These are phyloP conservation scores for Acanthamoeba castellanii DNA, from an alignment of 208 protist genomes.

Conservation along the genomic window DNA sequence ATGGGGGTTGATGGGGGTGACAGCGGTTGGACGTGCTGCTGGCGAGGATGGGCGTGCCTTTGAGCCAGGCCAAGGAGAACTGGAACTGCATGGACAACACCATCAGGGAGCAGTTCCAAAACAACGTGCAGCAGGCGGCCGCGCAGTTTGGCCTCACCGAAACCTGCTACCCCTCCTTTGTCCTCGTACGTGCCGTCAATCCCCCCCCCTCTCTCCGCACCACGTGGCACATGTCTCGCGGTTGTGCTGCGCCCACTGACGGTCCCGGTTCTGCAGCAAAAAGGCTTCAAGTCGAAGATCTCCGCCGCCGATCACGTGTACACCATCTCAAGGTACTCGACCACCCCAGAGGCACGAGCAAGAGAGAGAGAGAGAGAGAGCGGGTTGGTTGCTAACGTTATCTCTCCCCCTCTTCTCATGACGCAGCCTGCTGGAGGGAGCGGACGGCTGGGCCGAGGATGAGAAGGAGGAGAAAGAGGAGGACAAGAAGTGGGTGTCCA, in stretches of 20 bases:
- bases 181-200: background rate
- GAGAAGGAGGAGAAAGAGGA: constrained; percentile 35
- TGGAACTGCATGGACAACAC: constrained; percentile 71
- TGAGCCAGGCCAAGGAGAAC: constrained; percentile 77
- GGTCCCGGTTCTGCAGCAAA: constrained; percentile 55
- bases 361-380: background rate
- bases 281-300: constrained; percentile 69
- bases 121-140: background rate
- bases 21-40: constrained; percentile 78
- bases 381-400: too few relatives aligned
- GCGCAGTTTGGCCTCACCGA: constrained; percentile 74
- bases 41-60: constrained; percentile 80
- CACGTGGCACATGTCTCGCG: background rate
- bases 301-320: constrained; percentile 80
- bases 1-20: background rate
- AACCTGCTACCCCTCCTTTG: constrained; percentile 76
- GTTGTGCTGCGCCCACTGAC: background rate
- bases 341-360: background rate
- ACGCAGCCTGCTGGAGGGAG: constrained; percentile 37
- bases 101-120: constrained; percentile 71
- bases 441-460: constrained; percentile 42
- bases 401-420: background rate
- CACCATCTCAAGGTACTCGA: constrained; percentile 47
- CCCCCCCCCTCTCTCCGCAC: background rate
- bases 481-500: constrained; percentile 47